Conservation (phyloP, 2,329 filamentous ascomycete genomes). For the Cladophialophora yegresii region DNA sequence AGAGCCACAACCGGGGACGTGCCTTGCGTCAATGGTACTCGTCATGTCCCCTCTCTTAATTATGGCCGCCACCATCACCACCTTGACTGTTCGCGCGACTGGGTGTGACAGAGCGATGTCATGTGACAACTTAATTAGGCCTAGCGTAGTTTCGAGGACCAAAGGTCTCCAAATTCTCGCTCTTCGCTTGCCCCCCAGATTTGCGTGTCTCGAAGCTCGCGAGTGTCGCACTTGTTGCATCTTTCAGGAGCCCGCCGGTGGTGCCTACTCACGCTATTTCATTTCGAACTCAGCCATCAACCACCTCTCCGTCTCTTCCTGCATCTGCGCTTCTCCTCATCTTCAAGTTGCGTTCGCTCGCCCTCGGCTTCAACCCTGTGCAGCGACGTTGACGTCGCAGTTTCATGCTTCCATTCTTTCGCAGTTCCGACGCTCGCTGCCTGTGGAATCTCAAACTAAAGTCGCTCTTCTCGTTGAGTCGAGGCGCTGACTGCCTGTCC, state of each 20-base stretch:
- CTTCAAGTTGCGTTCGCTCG: background rate
- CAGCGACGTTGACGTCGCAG: background rate
- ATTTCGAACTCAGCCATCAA: slow-evolving; percentile 11
- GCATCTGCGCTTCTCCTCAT: background rate
- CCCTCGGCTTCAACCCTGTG: background rate
- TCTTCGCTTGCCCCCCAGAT: slow-evolving; percentile 4
- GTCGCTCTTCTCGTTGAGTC: background rate
- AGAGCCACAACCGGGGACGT: background rate
- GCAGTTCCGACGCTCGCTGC: slow-evolving; percentile 1
- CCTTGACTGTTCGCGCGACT: background rate
- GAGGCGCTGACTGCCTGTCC: background rate
- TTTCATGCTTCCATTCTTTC: background rate
- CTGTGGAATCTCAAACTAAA: background rate
- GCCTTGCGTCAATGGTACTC: background rate
- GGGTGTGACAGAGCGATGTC: background rate
- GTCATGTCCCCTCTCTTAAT: background rate
- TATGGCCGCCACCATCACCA: too few relatives aligned
- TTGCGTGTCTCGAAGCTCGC: slow-evolving; percentile 3
- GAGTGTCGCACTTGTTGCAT: background rate
- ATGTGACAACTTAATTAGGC: background rate
- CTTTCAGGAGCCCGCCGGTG: slow-evolving; percentile 6
- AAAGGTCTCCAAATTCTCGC: slow-evolving; percentile 1
- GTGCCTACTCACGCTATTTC: background rate
- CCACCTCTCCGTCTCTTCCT: background rate
- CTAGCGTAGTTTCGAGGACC: background rate